Evolutionary conservation across 768 basidiomycete genomes (phyloP).

Genomic region (Boletus rufocinnamomeus): DNA sequence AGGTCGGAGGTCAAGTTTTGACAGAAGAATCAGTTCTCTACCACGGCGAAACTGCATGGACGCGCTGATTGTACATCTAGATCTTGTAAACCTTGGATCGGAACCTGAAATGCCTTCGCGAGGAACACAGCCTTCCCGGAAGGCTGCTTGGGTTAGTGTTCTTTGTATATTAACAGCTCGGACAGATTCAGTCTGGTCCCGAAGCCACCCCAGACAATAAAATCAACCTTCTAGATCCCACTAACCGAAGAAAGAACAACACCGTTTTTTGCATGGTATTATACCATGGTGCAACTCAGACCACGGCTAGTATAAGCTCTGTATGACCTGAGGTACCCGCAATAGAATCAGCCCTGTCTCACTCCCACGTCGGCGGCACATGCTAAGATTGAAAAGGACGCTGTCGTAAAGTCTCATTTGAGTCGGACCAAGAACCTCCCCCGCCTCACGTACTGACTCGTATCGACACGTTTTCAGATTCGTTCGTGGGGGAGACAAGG

Average conservation of each 20-base stretch:
- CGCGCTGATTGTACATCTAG: neutral
- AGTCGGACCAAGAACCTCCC: neutral
- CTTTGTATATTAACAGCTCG: neutral
- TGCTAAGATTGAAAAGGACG: no score
- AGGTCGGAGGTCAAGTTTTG: conserved; percentile 22
- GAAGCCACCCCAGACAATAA: neutral
- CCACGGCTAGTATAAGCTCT: no score
- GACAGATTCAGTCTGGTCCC: neutral
- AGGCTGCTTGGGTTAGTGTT: neutral
- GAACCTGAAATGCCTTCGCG: neutral
- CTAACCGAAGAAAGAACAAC: no score
- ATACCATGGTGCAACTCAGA: no score
- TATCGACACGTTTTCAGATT: neutral
- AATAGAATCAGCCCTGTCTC: no score
- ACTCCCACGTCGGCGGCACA: no score
- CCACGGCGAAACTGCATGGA: neutral
- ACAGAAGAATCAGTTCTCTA: neutral
- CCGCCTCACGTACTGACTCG: neutral
- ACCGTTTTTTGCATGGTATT: no score
- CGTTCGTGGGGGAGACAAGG: no score
- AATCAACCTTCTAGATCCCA: neutral
- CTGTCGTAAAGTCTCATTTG: neutral
- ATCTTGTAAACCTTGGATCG: neutral
- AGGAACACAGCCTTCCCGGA: neutral
- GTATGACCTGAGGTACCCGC: no score